These are phyloP conservation scores for Colletotrichum lini DNA, from an alignment of 2,329 filamentous ascomycete genomes.

Conservation along the genomic window DNA sequence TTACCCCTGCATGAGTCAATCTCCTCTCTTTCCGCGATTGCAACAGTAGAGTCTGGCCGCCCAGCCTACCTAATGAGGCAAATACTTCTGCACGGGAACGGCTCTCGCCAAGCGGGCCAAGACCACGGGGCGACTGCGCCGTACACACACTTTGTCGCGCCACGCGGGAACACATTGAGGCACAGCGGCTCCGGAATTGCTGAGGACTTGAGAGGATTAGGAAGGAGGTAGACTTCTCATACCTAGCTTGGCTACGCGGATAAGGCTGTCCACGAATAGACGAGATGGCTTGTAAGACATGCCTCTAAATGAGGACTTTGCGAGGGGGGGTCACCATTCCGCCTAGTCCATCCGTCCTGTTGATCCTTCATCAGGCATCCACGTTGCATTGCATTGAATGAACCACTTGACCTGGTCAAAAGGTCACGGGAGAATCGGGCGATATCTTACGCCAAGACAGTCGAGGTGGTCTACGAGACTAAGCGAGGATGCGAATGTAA, in stretches of 20 bases:
- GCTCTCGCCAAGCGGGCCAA: background rate
- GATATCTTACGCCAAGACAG: slow-evolving; percentile 7
- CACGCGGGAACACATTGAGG: slow-evolving; percentile 2
- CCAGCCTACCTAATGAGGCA: slow-evolving; percentile 5
- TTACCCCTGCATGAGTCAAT: slow-evolving; percentile 7
- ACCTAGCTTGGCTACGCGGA: slow-evolving; percentile 1
- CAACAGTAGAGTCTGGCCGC: background rate
- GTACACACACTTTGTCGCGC: slow-evolving; percentile 3
- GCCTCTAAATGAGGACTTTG: slow-evolving; percentile 11
- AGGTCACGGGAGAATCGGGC: slow-evolving; percentile 4
- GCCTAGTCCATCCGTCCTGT: background rate
- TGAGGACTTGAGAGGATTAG: background rate
- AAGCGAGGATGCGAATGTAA: background rate
- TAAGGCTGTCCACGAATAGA: slow-evolving; percentile 8
- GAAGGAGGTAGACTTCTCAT: slow-evolving; percentile 6
- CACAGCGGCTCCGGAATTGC: background rate
- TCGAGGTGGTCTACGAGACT: background rate
- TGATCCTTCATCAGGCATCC: slow-evolving; percentile 6
- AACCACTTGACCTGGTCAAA: slow-evolving; percentile 8
- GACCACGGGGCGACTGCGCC: slow-evolving; percentile 4
- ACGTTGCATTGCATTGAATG: slow-evolving; percentile 8
- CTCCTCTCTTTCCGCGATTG: slow-evolving; percentile 1
- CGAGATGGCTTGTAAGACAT: slow-evolving; percentile 4
- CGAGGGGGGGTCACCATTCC: background rate
- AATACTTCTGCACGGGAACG: slow-evolving; percentile 7